Base-by-base conservation (phyloP, 257 asterid genomes). In the Anisodus tanguticus region DNA sequence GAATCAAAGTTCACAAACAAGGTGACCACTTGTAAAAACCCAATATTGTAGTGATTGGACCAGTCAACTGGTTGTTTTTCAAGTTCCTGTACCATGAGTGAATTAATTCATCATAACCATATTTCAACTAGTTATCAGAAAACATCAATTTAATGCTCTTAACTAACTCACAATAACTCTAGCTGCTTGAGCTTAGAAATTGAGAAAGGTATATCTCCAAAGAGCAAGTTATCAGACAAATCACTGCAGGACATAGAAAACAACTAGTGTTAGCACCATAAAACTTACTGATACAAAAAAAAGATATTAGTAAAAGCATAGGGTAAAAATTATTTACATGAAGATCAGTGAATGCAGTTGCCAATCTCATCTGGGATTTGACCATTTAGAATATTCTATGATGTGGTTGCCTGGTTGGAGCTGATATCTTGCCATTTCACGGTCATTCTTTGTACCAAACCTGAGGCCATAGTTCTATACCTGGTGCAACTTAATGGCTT, bases 1-100 rank as follows among this genome's bases (percentile, higher is more conserved):
- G 7, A 63, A 22, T 13, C 59, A 37, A 74, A 74, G 41, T 49
- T 49, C 43, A 91, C 99, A 88, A 89, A 97, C 99, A 97, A 85
- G 37, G 99, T 97, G 9, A 98, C 99, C 45, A 97, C 99, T 91
- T 97, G 99, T n/a, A 97, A 78, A 86, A 97, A 97, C 2, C 99
- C 99, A 11, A 97, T 92, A 83, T 97, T 97, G 91, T 91, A 97
- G 16, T 22, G 26, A 97, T 93, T n/a, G 99, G 98, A 82, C 99
- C 99, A 6, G 92, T 90, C 81, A 97, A 88, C 85, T 93, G 97
- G 85, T 97, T 97, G 92, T 89, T 92, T 22, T 22, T 22, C 26
- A 22, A 22, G 26, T 22, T 22, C 26, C 26, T 22, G 26, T 22
- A 22, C 26, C 19, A 19, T 0, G 41, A 59, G 59, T 59, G 1